A percentile compares a stretch with the other conserved stretches of the same genome.
phyloP scores from a whole-genome alignment of 176 grass and related monocot genomes.

The Hyparrhenia diplandra region DNA sequence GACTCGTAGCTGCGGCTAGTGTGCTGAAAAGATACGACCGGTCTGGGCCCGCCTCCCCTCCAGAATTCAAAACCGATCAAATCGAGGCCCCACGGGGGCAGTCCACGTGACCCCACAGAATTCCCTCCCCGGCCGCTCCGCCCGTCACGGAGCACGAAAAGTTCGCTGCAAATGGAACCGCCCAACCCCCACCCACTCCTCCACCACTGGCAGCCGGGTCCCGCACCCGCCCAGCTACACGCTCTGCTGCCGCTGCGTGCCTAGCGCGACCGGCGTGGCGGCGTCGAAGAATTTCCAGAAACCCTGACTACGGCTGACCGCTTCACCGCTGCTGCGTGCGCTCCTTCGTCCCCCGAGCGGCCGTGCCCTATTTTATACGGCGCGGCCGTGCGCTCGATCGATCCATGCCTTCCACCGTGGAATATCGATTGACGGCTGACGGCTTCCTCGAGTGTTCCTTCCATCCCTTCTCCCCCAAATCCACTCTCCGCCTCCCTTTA shows the following conservation, averaged over 20 bases:
- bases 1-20: not conserved
- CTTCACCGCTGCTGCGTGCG: too few relatives aligned
- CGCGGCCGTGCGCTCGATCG: not conserved
- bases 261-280: not conserved
- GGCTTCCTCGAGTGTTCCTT: constrained; percentile 40
- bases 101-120: not conserved
- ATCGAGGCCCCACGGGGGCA: not conserved
- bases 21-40: not conserved
- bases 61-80: not conserved
- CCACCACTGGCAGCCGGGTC: not conserved
- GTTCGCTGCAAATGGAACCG: not conserved
- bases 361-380: not conserved
- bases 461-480: not conserved
- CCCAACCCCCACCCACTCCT: not conserved
- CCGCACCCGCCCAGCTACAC: not conserved
- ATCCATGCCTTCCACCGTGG: not conserved
- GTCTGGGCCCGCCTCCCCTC: not conserved
- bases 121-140: not conserved
- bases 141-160: constrained; percentile 24
- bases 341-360: not conserved
- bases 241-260: not conserved
- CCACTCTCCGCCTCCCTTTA: constrained; percentile 10
- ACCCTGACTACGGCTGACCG: not conserved
- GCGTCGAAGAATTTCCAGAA: too few relatives aligned
- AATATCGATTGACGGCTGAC: too few relatives aligned